Evolutionary conservation across 768 basidiomycete species (phyloP), one percentile per base, ranked within the genome.

Genomic region (Podaxis pistillaris): DNA sequence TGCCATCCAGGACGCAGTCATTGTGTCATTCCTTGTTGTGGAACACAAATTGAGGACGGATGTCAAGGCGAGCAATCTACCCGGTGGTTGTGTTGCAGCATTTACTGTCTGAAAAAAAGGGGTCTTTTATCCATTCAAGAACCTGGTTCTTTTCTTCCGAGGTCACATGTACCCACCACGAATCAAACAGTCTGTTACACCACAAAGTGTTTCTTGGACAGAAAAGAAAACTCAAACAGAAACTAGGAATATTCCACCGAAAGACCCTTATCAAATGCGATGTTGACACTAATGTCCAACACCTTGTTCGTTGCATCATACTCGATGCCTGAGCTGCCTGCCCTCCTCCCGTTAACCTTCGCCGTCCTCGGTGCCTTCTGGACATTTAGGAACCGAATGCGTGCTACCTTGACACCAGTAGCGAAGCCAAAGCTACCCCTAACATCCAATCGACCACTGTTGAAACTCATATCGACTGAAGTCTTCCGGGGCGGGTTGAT

Each of bases 151-250:
- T 28, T 28, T 28, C 28, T 28, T 28, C 28, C 28, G 5, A 28
- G 3, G 28, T 28, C 28, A 28, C 30, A 71, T 82, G 58, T 85
- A 69, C 76, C 86, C 15, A 82, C 83, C 82, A 84, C 87, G 38
- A 87, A 86, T 86, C 87, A 88, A 12, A 88, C 87, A 87, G 74
- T 12, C 85, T 84, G 6, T 2, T 78, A 75, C 38, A 83, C 77
- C 70, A 88, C 89, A 56, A 90, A 73, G 80, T 81, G 89, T 12
- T 89, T 72, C 60, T 86, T 86, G 28, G 28, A 28, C 5, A 28
- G 28, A 28, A 28, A 28, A 28, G 28, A 2, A 74, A 68, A 6
- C 71, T 71, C 26, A 28, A 19, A 5, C 49, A 1, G 28, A n/a
- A n/a, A n/a, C 36, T 28, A 62, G 1, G 51, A 56, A 56, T 47